Percentiles rank a stretch among this genome's conserved stretches.
Conservation (phyloP, 2,329 filamentous ascomycete species). For the Plenodomus tracheiphilus region DNA sequence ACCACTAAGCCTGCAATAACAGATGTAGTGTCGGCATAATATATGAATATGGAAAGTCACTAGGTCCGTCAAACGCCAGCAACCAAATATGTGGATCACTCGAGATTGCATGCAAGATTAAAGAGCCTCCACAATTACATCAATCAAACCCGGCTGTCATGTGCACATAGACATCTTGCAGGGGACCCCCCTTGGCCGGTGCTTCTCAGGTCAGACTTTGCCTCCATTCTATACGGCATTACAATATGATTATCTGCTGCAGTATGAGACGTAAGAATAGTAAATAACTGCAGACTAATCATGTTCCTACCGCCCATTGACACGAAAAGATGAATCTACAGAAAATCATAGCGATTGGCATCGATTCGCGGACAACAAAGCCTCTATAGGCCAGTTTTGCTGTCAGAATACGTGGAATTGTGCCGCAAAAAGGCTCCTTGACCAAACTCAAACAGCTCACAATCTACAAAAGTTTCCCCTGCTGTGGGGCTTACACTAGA, state of each 20-base stretch:
- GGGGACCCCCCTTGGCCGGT: constrained; percentile 20
- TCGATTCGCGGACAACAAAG: too few relatives aligned
- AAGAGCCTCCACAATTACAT: constrained; percentile 26
- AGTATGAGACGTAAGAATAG: too few relatives aligned
- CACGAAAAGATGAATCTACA: too few relatives aligned
- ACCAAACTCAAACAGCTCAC: too few relatives aligned
- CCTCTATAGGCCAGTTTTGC: too few relatives aligned
- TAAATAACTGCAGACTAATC: too few relatives aligned
- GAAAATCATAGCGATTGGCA: too few relatives aligned
- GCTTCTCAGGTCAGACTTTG: constrained; percentile 12
- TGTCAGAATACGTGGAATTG: too few relatives aligned
- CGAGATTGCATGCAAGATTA: constrained; percentile 27
- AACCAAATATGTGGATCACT: constrained; percentile 14
- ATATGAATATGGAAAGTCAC: constrained; percentile 10
- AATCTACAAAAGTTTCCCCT: too few relatives aligned
- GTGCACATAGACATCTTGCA: constrained; percentile 21
- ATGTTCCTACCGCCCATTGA: too few relatives aligned
- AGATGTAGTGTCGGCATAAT: constrained; percentile 5
- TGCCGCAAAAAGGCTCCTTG: too few relatives aligned
- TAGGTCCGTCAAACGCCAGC: constrained; percentile 8
- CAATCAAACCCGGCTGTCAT: constrained; percentile 28
- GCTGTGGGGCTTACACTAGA: background rate
- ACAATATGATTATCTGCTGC: background rate
- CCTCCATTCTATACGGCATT: constrained; percentile 15
- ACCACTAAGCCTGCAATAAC: constrained; percentile 1